phyloP scores from a whole-genome alignment of 768 basidiomycete genomes.

The Xerocomus spinulosus region DNA sequence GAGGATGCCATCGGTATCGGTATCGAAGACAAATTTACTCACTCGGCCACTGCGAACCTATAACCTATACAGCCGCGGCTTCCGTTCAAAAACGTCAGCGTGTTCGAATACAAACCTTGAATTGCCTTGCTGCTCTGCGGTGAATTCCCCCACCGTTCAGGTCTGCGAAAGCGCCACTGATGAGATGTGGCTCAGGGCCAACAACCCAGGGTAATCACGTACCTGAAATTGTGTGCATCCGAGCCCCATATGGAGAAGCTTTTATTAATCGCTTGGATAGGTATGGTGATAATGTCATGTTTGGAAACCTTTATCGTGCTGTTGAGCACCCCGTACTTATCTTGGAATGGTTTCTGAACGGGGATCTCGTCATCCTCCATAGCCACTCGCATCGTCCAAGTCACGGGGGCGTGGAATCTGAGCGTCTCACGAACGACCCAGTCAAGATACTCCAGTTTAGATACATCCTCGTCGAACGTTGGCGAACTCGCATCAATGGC shows the following conservation, averaged over 20 bases:
- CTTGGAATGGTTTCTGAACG: conserved; percentile 33
- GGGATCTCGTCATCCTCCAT: conserved; percentile 49
- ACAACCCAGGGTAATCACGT: conserved; percentile 25
- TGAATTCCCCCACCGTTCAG: conserved; percentile 49
- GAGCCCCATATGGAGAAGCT: conserved; percentile 54
- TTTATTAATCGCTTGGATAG: conserved; percentile 58
- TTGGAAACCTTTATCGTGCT: conserved; percentile 37
- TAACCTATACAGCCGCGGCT: conserved; percentile 60
- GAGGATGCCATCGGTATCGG: conserved; percentile 9
- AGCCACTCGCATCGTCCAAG: conserved; percentile 55
- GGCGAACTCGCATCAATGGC: conserved; percentile 19
- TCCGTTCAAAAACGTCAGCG: conserved; percentile 55
- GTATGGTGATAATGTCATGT: conserved; percentile 56
- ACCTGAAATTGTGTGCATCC: conserved; percentile 60
- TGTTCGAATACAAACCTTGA: conserved; percentile 51
- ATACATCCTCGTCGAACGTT: conserved; percentile 28
- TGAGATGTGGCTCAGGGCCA: conserved; percentile 22
- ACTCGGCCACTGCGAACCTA: conserved; percentile 58
- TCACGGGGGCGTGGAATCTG: conserved; percentile 52
- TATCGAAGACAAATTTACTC: conserved; percentile 27
- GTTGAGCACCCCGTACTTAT: conserved; percentile 30
- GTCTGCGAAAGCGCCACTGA: conserved; percentile 32
- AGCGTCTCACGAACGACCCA: conserved; percentile 56
- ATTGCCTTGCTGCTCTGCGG: conserved; percentile 35
- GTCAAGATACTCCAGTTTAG: conserved; percentile 53